Evolutionary conservation across 2,329 filamentous ascomycete species (phyloP), one percentile per base, ranked within the genome.

Genomic region (Fusarium solani-melongenae): DNA sequence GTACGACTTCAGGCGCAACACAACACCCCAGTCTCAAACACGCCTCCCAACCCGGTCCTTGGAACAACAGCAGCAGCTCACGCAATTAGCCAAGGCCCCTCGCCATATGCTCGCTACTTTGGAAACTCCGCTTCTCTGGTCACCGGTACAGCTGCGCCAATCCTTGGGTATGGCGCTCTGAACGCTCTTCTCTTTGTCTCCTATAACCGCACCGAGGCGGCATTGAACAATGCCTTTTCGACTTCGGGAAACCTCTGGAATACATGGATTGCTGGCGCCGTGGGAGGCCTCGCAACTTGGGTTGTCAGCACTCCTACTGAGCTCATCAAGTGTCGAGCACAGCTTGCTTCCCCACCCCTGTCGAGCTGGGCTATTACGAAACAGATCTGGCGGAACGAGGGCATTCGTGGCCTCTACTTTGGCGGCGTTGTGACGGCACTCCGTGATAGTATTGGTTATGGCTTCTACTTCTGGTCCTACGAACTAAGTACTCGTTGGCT

Each of bases 381-480:
- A 61, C 85, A 90, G 24, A 89, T 94, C 29, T 84, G 91, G 77
- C 86, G 82, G 38, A 83, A 81, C 2, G 81, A 86, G 62, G 90
- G 92, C 5, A 86, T 94, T 5, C 86, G 87, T 41, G 95, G 95
- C 0, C 82, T 98, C 24, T 98, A 97, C 80, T 88, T 91, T 70
- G 96, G 95, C 22, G 96, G 96, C 22, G 86, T 85, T 1, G 90
- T 98, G 17, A 98, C 96, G 1, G 94, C 92, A 62, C 80, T 96
- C 44, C 88, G 96, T 58, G 96, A 98, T 82, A 92, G 92, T 66
- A 89, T 98, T 64, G 96, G 96, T n/a, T 98, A 98, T 83, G 96
- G 95, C 0, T 98, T 98, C 82, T 98, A 98, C 80, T 98, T 98
- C 82, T 97, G 93, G 93, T 92, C 93, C 1, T 98, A 98, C 79